Base-by-base conservation (phyloP, 2,329 filamentous ascomycete species). In the Cladosporium colombiae region DNA sequence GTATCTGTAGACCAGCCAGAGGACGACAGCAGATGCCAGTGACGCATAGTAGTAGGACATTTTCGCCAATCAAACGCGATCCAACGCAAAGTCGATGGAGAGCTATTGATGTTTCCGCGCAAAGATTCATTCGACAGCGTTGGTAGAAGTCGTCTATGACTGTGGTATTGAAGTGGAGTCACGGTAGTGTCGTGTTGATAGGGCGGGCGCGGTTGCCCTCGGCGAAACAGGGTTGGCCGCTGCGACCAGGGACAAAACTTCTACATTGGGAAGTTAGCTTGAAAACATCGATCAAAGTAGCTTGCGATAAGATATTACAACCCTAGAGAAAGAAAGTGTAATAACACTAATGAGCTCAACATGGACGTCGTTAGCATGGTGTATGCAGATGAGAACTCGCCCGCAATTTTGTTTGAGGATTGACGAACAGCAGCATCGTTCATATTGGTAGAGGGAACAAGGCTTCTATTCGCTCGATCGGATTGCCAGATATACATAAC, bases 131-230 rank as follows among this genome's bases (percentile, higher is more conserved):
- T 3, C 1, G 6, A 44, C 18, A 16, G 1, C 13, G 40, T 11
- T 46, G 40, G n/a, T 5, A 27, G 16, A 31, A 29, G 27, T 55
- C 16, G 18, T 27, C 11, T 21, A 55, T 55, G 52, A 55, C 52
- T 55, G 18, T n/a, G n/a, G 52, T 31, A 11, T 21, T n/a, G 57
- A 25, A 13, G n/a, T 35, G 44, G 57, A 60, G 57, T 60, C 57
- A 50, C 11, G 40, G 5, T 33, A 6, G 18, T 23, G 55, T 33
- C 49, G 37, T 44, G 18, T 6, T 44, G 57, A 60, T 60, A 60
- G 46, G 57, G 25, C 29, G 25, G 5, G 13, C 27, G 25, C 8
- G 40, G 16, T 53, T 55, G 52, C 16, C 23, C 25, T 46, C 40
- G 52, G 52, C 52, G 18, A 31, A 33, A 49, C 25, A 40, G 10